phyloP scores from a whole-genome alignment of 306 rosid species.

The Sechiopsis laciniata region DNA sequence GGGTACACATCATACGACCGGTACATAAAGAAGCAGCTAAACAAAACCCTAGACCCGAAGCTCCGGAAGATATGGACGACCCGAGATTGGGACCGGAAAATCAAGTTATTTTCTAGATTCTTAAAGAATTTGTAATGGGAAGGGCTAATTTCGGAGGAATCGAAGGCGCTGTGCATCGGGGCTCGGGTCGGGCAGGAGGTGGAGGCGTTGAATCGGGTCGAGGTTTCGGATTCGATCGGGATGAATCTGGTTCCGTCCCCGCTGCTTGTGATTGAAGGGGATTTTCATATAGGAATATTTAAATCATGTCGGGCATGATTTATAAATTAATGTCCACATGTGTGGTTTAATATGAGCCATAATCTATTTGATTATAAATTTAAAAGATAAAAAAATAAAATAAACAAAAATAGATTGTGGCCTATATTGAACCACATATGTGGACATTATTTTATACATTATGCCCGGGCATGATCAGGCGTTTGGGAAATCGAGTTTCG shows the following conservation, averaged over 20 bases:
- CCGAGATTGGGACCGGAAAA: conserved; percentile 88
- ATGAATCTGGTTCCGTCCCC: conserved; percentile 82
- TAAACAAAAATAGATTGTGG: no score
- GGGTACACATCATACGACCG: conserved; percentile 70
- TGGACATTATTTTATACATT: no score
- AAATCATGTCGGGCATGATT: no score
- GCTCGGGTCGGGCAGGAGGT: conserved; percentile 93
- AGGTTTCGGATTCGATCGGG: conserved; percentile 61
- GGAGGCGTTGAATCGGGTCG: conserved; percentile 61
- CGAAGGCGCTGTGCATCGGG: conserved; percentile 65
- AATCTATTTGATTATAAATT: no score
- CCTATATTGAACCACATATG: no score
- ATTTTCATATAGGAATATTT: no score
- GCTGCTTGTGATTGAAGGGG: conserved; percentile 68
- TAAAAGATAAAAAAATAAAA: no score
- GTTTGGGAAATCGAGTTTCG: conserved; percentile 48
- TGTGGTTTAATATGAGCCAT: no score
- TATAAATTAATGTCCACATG: no score
- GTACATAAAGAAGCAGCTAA: conserved; percentile 72
- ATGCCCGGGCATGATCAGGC: no score
- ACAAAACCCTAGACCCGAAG: conserved; percentile 80
- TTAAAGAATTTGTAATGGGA: conserved; percentile 37
- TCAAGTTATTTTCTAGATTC: conserved; percentile 51
- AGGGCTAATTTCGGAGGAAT: conserved; percentile 34
- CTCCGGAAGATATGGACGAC: conserved; percentile 83